Evolutionary conservation across 108 stramenopile species (phyloP).

Genomic region (Seminavis robusta): DNA sequence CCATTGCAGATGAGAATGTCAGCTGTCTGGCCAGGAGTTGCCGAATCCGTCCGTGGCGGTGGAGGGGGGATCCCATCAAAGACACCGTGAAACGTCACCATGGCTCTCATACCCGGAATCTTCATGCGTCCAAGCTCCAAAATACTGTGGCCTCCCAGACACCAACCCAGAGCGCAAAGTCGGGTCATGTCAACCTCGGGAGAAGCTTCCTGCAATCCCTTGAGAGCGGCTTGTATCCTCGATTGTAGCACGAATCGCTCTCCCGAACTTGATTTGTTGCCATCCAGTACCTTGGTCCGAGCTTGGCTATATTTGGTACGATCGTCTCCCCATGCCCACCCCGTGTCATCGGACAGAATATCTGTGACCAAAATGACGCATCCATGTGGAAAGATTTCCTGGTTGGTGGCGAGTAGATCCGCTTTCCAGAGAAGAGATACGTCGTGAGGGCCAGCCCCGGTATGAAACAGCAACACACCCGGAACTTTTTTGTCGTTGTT

Average conservation of each 20-base stretch:
- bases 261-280: constrained; percentile 16
- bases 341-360: constrained; percentile 46
- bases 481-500: constrained; percentile 13
- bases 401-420: constrained; percentile 29
- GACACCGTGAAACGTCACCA: constrained; percentile 73
- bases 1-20: constrained; percentile 60
- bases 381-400: constrained; percentile 22
- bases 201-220: constrained; percentile 4
- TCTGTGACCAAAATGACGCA: constrained; percentile 65
- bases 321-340: constrained; percentile 67
- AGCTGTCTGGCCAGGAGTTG: background rate
- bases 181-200: constrained; percentile 34
- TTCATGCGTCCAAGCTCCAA: constrained; percentile 45
- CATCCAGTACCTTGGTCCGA: constrained; percentile 28
- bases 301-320: constrained; percentile 38
- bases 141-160: constrained; percentile 69
- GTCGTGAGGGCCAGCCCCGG: constrained; percentile 77
- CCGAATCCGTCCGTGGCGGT: background rate
- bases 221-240: constrained; percentile 26
- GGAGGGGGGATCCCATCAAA: constrained; percentile 29
- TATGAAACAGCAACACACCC: constrained; percentile 68
- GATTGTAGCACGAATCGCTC: constrained; percentile 17
- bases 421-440: constrained; percentile 68
- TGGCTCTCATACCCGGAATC: constrained; percentile 13
- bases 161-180: constrained; percentile 63